Evolutionary conservation across 169 alveolate species (phyloP), one percentile per base, ranked within the genome.

Genomic region (Plasmodium gaboni): DNA sequence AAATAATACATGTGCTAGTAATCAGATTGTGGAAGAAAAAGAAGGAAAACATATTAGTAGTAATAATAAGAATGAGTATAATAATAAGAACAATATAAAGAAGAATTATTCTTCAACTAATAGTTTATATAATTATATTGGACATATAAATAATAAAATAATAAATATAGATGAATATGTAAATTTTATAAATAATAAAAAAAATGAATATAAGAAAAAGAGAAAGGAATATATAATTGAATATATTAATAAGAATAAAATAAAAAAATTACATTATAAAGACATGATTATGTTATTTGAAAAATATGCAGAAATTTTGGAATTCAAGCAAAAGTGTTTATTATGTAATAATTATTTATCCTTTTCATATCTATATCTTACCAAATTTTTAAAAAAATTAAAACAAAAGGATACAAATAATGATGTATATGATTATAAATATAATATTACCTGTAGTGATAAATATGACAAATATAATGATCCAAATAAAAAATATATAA

Each of bases 201-300:
- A 69, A 38, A 70, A 68, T 69, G 85, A 83, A 83, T 83, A 83
- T 65, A 70, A 67, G 46, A 70, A 83, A 69, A 83, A 83, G 71
- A 83, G 59, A 19, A 83, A 83, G 74, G 91, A 83, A 57, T 83
- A 83, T 28, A 48, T 57, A 63, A 83, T 83, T 69, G 85, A 83
- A 59, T 83, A 83, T 50, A 83, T 83, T 61, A 83, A 83, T 69
- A 13, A 69, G 32, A 60, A 48, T 26, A 83, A 38, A 42, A 59
- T 83, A 69, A 83, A 63, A 57, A 83, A 68, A 42, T 69, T 83
- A 51, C 91, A 83, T 60, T 83, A 83, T 32, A 13, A 83, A 69
- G 91, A 83, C 51, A 67, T 83, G 91, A 73, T 68, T 55, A 12
- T 22, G 17, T 53, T 69, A 67, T 83, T 83, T 69, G 57, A 83